Conservation (phyloP, 805 yeast genomes). For the Ogataea dorogensis region DNA sequence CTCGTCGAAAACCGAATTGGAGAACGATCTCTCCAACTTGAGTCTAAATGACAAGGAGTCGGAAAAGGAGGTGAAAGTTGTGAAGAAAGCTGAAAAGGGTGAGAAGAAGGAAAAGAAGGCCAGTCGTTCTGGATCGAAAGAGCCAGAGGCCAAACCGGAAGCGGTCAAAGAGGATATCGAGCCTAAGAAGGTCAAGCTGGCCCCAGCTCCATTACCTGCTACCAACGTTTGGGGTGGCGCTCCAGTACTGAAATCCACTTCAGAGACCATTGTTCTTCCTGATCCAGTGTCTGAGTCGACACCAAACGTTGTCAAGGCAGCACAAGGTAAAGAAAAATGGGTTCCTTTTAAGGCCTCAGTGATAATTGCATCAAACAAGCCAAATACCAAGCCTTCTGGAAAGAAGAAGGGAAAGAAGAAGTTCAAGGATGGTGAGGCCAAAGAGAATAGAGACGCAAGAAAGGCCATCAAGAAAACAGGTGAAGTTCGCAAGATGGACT, state of each 20-base stretch:
- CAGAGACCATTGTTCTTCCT: slow-evolving; percentile 34
- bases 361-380: slow-evolving; percentile 37
- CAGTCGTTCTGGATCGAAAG: slow-evolving; percentile 7
- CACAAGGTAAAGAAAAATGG: slow-evolving; percentile 63
- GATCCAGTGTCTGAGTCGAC: slow-evolving; percentile 22
- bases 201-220: slow-evolving; percentile 67
- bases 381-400: slow-evolving; percentile 12
- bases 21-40: slow-evolving; percentile 15
- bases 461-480: slow-evolving; percentile 6
- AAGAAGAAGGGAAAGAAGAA: slow-evolving; percentile 26
- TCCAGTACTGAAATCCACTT: slow-evolving; percentile 37
- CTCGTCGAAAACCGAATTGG: slow-evolving; percentile 11
- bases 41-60: slow-evolving; percentile 10
- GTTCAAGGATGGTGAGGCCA: slow-evolving; percentile 10
- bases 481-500: slow-evolving; percentile 8
- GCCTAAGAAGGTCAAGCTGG: slow-evolving; percentile 37
- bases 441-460: slow-evolving; percentile 11
- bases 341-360: slow-evolving; percentile 62
- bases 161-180: slow-evolving; percentile 23
- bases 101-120: slow-evolving; percentile 15
- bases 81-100: slow-evolving; percentile 9
- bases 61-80: slow-evolving; percentile 6
- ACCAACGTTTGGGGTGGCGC: slow-evolving; percentile 59
- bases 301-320: slow-evolving; percentile 22
- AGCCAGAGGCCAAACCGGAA: slow-evolving; percentile 11